These are phyloP conservation scores for Haplosporangium gracile DNA, from an alignment of 192 early-diverging fungal species.

Conservation along the genomic window DNA sequence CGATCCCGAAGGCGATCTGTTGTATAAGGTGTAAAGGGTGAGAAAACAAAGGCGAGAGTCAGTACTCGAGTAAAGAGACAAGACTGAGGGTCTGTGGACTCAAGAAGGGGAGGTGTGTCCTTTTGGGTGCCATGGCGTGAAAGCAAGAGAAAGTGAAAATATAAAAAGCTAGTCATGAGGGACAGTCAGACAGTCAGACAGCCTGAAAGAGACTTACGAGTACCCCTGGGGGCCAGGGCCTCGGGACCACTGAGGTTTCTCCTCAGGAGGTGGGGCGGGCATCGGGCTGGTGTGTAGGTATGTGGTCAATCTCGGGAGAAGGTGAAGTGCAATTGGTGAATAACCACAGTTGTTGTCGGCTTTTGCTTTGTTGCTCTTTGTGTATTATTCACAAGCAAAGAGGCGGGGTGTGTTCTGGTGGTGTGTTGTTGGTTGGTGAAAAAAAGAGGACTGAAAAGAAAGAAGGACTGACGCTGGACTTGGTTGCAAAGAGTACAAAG, in stretches of 20 bases:
- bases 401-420: background rate
- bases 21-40: background rate
- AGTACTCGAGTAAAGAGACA: background rate
- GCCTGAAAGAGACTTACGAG: constrained; percentile 37
- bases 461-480: background rate
- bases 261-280: constrained; percentile 53
- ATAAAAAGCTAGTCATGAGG: background rate
- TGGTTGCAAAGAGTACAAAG: background rate
- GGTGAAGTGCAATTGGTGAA: background rate
- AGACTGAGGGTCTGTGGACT: background rate
- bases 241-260: constrained; percentile 50
- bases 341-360: background rate
- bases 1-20: constrained; percentile 54
- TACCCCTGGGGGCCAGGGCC: constrained; percentile 54
- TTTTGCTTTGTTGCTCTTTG: background rate
- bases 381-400: background rate
- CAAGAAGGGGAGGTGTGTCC: background rate
- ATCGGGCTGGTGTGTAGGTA: constrained; percentile 22
- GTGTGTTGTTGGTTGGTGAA: background rate
- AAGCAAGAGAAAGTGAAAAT: background rate
- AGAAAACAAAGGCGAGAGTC: background rate
- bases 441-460: background rate
- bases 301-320: background rate
- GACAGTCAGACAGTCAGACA: background rate
- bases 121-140: background rate